A percentile compares a stretch with the other conserved stretches of the same genome.
These are phyloP conservation scores for Erythrophleum fordii DNA, from an alignment of 306 rosid genomes.

Conservation along the genomic window DNA sequence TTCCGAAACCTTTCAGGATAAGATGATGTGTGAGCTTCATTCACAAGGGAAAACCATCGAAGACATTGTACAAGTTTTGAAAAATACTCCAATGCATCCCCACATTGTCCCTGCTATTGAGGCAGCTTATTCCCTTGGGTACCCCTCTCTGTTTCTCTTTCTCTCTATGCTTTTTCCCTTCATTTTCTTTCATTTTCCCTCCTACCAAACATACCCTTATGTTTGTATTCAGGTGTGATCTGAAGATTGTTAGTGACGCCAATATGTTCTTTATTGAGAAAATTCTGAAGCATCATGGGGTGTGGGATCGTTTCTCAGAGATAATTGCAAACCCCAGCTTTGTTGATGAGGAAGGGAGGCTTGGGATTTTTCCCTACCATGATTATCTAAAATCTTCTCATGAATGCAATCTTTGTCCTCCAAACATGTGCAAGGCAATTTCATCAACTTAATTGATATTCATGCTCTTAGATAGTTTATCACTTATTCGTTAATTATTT, in stretches of 20 bases:
- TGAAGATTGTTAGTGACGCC: conserved; percentile 71
- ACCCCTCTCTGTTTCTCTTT: neutral
- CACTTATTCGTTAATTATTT: too few relatives aligned
- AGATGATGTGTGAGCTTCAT: conserved; percentile 65
- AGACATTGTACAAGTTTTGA: conserved; percentile 52
- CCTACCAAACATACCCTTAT: neutral
- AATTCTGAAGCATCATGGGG: conserved; percentile 60
- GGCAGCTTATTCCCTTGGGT: conserved; percentile 68
- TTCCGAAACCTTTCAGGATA: conserved; percentile 45
- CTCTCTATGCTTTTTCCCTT: neutral
- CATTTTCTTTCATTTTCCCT: neutral
- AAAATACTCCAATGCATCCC: conserved; percentile 58
- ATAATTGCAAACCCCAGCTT: conserved; percentile 60
- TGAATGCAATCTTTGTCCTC: conserved; percentile 69
- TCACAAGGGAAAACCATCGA: conserved; percentile 55
- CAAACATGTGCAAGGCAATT: conserved; percentile 80
- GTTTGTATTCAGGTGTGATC: conserved; percentile 58
- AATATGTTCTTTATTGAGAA: conserved; percentile 66
- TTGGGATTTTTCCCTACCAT: conserved; percentile 62
- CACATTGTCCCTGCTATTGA: conserved; percentile 55
- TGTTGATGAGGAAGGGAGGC: conserved; percentile 59
- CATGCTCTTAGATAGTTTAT: neutral
- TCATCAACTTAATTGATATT: neutral
- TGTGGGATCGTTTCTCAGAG: conserved; percentile 58
- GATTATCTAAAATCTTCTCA: conserved; percentile 65